phyloP scores from a whole-genome alignment of 2,329 filamentous ascomycete genomes.

The Stachybotrys chartarum region DNA sequence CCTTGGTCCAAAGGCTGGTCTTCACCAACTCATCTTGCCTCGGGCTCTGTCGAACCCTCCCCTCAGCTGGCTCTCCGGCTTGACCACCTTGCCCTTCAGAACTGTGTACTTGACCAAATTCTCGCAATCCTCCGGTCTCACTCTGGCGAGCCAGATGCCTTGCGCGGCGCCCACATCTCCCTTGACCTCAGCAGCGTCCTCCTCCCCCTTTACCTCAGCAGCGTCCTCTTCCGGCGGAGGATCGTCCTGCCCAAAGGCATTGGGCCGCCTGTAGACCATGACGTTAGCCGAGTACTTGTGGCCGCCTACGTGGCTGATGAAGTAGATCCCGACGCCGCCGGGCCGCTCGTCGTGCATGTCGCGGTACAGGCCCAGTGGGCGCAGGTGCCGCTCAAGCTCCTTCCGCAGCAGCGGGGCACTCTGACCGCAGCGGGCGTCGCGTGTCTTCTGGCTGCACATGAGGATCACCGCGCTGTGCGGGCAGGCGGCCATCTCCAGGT shows the following conservation, averaged over 20 bases:
- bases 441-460: slow-evolving; percentile 89
- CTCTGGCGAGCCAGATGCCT: slow-evolving; percentile 86
- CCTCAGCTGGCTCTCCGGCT: slow-evolving; percentile 76
- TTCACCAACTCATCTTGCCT: slow-evolving; percentile 79
- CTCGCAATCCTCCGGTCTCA: slow-evolving; percentile 84
- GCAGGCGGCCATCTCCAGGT: slow-evolving; percentile 36
- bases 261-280: slow-evolving; percentile 71
- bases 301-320: slow-evolving; percentile 91
- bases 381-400: slow-evolving; percentile 84
- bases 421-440: slow-evolving; percentile 90
- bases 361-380: slow-evolving; percentile 75
- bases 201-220: slow-evolving; percentile 8
- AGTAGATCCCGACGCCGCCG: slow-evolving; percentile 91
- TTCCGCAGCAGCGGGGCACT: slow-evolving; percentile 81
- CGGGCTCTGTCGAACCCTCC: slow-evolving; percentile 83
- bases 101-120: slow-evolving; percentile 86
- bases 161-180: slow-evolving; percentile 60
- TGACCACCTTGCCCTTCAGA: slow-evolving; percentile 87
- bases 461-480: slow-evolving; percentile 84
- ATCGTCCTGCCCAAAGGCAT: slow-evolving; percentile 49
- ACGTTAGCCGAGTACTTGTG: slow-evolving; percentile 97
- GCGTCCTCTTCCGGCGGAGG: slow-evolving; percentile 18
- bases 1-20: too few species aligned
- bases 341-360: slow-evolving; percentile 84
- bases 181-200: slow-evolving; percentile 10